Percentiles rank a stretch among this genome's conserved stretches.
Conservation (phyloP, 1,284 basidiomycete genomes). For the Pterulicium gracile region DNA sequence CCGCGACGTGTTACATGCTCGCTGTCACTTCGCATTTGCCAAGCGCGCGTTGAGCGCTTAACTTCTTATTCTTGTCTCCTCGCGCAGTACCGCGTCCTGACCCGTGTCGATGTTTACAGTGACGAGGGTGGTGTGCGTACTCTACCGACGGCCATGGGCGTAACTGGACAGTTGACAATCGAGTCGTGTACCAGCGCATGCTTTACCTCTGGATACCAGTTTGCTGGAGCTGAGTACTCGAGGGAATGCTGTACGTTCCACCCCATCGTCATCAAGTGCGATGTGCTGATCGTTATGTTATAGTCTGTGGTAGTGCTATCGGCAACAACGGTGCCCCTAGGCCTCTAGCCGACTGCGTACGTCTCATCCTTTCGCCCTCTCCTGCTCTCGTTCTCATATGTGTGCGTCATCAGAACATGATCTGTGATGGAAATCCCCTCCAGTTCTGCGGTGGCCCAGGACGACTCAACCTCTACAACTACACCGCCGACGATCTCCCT, state of each 20-base stretch:
- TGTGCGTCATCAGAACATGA: no score
- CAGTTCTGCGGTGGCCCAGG: constrained; percentile 63
- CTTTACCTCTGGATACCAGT: constrained; percentile 43
- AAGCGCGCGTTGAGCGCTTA: no score
- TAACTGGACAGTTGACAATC: constrained; percentile 38
- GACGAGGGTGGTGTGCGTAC: constrained; percentile 38
- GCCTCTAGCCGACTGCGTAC: constrained; percentile 32
- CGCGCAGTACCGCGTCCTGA: no score
- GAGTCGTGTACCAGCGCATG: constrained; percentile 53
- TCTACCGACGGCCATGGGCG: constrained; percentile 30
- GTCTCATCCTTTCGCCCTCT: no score
- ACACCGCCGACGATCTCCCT: constrained; percentile 44
- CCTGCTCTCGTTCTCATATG: no score
- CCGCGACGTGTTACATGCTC: no score
- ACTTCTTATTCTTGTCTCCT: no score
- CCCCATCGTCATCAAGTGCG: constrained; percentile 5
- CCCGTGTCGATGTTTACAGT: constrained; percentile 23
- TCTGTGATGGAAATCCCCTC: constrained; percentile 44
- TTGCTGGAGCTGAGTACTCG: constrained; percentile 44
- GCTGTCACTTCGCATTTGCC: no score
- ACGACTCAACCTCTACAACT: constrained; percentile 49
- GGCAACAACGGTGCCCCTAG: constrained; percentile 33
- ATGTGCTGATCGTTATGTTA: no score
- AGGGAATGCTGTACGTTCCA: constrained; percentile 36
- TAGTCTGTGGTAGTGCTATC: constrained; percentile 45